These are phyloP conservation scores for Uronychia binucleata DNA, from an alignment of 73 alveolate species.

Conservation along the genomic window DNA sequence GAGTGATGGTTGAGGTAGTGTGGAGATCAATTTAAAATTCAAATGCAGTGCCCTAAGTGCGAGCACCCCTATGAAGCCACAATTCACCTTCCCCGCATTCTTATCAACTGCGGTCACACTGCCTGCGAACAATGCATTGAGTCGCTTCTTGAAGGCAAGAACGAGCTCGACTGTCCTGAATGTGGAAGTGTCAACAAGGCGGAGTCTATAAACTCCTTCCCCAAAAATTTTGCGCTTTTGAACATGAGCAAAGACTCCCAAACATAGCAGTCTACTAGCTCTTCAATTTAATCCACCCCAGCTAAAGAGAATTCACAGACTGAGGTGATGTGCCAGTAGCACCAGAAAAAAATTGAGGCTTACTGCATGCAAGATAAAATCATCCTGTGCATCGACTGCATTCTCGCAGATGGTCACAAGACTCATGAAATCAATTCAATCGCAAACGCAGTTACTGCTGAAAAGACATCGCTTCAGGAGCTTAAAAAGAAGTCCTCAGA, in stretches of 20 bases:
- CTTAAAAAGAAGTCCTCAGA: conserved; percentile 20
- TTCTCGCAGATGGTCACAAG: conserved; percentile 71
- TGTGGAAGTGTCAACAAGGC: not conserved
- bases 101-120: conserved; percentile 80
- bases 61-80: conserved; percentile 20
- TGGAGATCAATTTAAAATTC: not conserved
- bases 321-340: conserved; percentile 27
- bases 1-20: too few relatives aligned
- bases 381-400: conserved; percentile 74
- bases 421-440: conserved; percentile 59
- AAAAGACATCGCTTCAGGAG: not conserved
- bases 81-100: conserved; percentile 74
- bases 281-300: not conserved
- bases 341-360: conserved; percentile 54
- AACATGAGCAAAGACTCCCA: conserved; percentile 9
- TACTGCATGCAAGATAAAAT: conserved; percentile 65
- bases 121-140: conserved; percentile 75
- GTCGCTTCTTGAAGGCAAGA: not conserved
- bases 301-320: not conserved
- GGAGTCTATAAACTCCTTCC: not conserved
- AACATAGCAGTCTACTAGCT: not conserved
- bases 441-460: conserved; percentile 26
- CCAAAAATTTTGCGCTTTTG: conserved; percentile 14
- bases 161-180: conserved; percentile 12
- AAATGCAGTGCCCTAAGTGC: not conserved